Evolutionary conservation across 2,329 filamentous ascomycete genomes (phyloP), one percentile per base, ranked within the genome.

Genomic region (Pestalotiopsis fici): DNA sequence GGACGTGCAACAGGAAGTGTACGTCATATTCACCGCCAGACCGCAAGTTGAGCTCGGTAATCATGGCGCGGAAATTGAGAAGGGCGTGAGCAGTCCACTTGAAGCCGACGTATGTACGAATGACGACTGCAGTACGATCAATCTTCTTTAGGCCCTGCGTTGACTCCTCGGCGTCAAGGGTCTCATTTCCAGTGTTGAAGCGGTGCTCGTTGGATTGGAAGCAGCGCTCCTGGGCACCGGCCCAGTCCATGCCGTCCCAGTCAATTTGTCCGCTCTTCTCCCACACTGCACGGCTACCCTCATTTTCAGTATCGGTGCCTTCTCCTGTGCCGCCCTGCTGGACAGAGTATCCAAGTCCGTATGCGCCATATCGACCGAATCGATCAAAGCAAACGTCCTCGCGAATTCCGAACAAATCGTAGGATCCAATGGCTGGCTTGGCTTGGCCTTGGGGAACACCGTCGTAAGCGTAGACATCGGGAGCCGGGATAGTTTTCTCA

Each of bases 321-420:
- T 94, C 89, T 28, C 87, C 88, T 0, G 88, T 80, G 25, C 94
- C 94, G 15, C 94, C 94, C 70, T 88, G 87, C 66, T 89, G 87
- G 68, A 87, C 85, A 73, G 87, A 88, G 78, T 97, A 97, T n/a
- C 94, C 94, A 54, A 94, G 83, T 0, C 94, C 94, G 74, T 97
- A 97, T 0, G 94, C 91, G 0, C 93, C 94, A 47, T 95, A 88
- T 59, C 94, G 88, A 21, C 93, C 93, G 75, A 94, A 97, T 5
- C 94, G 88, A 74, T 97, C 94, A 76, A 97, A 97, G 80, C 94
- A 97, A 15, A 97, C 83, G 73, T 96, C 91, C 69, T 94, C 87
- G 25, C 90, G 85, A 54, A 97, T 79, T 0, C 93, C 94, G 4
- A 97, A 81, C 59, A 94, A 77, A 15, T 89, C 85, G 75, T 96